Base-by-base conservation (phyloP, 495 filamentous ascomycete genomes). In the Aspergillus conjunctus region DNA sequence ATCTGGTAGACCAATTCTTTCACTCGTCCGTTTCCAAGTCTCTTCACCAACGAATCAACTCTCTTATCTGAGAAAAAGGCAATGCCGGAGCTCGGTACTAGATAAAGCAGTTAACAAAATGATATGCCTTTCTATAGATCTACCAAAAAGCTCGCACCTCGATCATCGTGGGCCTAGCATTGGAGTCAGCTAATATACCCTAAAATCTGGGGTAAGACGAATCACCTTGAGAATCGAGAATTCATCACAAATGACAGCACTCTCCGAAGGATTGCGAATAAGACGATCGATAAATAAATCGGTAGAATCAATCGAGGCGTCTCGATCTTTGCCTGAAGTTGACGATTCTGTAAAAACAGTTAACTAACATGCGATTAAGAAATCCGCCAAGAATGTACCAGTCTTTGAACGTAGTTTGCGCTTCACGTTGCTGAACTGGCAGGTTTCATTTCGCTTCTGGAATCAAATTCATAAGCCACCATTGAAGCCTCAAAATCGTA, bases 361-460 rank as follows among this genome's bases (percentile, higher is more conserved):
- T 41, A 41, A 41, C 15, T 41, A 9, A 11, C 15, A 41, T 11
- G 37, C 9, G 37, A 41, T 41, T 11, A 14, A 41, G 9, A 14
- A 4, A 12, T 41, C 8, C 11, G 12, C 11, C 37, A 41, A 11
- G 15, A 41, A 56, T 26, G 18, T 48, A 44, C 44, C 44, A 41
- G 37, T 41, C 43, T 49, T 31, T 12, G 22, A 4, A 43, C 48
- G 43, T 20, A 46, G 14, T 17, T 22, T 39, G 3, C 56, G 56
- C 45, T 58, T 58, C 7, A 50, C 7, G 46, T 50, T 58, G 31
- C 56, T 58, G 33, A 58, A 58, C n/a, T 58, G 56, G 31, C 56
- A 58, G 8, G 46, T 31, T 33, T 58, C 56, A 37, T 58, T 58
- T 20, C 56, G 43, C 34, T 58, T 58, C 56, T 58, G 22, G 8